Percentiles rank a stretch among this genome's conserved stretches.
Conservation (phyloP, 176 grass and related monocot genomes). For the Phragmites australis region DNA sequence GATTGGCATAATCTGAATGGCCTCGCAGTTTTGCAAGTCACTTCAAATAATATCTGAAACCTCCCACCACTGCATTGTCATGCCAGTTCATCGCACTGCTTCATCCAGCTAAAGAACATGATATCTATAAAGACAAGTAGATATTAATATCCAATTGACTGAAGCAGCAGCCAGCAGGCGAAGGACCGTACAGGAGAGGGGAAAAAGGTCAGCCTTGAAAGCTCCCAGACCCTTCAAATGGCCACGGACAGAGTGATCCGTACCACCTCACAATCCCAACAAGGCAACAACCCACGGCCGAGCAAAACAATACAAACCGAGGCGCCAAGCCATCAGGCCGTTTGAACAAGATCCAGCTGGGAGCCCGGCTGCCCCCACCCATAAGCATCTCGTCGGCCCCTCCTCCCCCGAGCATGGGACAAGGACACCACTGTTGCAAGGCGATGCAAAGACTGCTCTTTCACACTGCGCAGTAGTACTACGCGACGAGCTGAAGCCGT, state of each 20-base stretch:
- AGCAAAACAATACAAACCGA: neutral
- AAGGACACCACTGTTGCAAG: slow-evolving; percentile 38
- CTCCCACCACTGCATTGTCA: neutral
- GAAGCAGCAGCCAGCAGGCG: neutral
- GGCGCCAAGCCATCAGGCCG: slow-evolving; percentile 23
- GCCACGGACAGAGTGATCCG: slow-evolving; percentile 16
- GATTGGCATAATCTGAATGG: neutral
- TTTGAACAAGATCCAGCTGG: slow-evolving; percentile 41
- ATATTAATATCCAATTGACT: slow-evolving; percentile 18
- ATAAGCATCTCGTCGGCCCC: slow-evolving; percentile 9
- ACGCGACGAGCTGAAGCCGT: neutral
- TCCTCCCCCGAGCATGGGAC: slow-evolving; percentile 10
- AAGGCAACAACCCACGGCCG: neutral
- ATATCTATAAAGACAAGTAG: neutral
- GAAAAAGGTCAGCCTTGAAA: neutral
- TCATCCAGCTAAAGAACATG: neutral
- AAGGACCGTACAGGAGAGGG: slow-evolving; percentile 1
- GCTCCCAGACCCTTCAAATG: slow-evolving; percentile 6
- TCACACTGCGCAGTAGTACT: neutral
- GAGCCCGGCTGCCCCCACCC: slow-evolving; percentile 4
- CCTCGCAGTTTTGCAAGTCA: neutral
- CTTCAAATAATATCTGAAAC: slow-evolving; percentile 15
- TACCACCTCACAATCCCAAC: slow-evolving; percentile 39
- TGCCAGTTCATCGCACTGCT: neutral
- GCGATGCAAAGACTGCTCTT: slow-evolving; percentile 32